phyloP scores from a whole-genome alignment of 331 rosid genomes.

The Acacia pycnantha region DNA sequence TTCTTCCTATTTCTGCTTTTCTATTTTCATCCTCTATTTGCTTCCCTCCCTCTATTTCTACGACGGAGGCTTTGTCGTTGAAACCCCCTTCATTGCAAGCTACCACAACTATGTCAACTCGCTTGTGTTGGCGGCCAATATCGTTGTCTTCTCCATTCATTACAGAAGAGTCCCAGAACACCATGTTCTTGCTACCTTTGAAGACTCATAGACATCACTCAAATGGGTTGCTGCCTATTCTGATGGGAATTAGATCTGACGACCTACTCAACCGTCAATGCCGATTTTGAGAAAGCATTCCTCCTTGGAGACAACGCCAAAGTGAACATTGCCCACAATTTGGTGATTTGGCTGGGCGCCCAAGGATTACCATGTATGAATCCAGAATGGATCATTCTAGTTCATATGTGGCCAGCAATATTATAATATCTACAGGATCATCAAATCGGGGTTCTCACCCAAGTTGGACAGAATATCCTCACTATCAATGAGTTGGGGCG shows the following conservation, averaged over 20 bases:
- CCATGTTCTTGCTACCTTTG: slow-evolving; percentile 24
- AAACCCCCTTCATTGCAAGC: slow-evolving; percentile 21
- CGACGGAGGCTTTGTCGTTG: slow-evolving; percentile 32
- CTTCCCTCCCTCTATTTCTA: slow-evolving; percentile 33
- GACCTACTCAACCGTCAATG: slow-evolving; percentile 31
- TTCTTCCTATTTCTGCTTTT: too few relatives aligned
- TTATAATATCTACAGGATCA: too few relatives aligned
- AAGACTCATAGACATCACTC: slow-evolving; percentile 39
- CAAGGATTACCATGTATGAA: slow-evolving; percentile 25
- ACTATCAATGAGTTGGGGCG: too few relatives aligned
- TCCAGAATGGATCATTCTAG: slow-evolving; percentile 17
- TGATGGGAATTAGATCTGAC: slow-evolving; percentile 15
- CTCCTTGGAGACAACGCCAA: slow-evolving; percentile 39
- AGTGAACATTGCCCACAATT: slow-evolving; percentile 30
- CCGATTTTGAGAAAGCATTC: slow-evolving; percentile 25
- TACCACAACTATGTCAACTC: slow-evolving; percentile 30
- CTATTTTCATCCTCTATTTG: too few relatives aligned
- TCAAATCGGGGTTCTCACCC: too few relatives aligned
- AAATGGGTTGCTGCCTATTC: slow-evolving; percentile 38
- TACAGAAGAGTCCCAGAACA: slow-evolving; percentile 41
- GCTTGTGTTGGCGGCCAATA: slow-evolving; percentile 8
- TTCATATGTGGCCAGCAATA: slow-evolving; percentile 19
- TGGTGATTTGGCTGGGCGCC: slow-evolving; percentile 26
- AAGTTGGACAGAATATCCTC: too few relatives aligned
- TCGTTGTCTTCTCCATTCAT: slow-evolving; percentile 33